Conservation (phyloP, 495 filamentous ascomycete genomes). For the Chaetomium cochliodes region DNA sequence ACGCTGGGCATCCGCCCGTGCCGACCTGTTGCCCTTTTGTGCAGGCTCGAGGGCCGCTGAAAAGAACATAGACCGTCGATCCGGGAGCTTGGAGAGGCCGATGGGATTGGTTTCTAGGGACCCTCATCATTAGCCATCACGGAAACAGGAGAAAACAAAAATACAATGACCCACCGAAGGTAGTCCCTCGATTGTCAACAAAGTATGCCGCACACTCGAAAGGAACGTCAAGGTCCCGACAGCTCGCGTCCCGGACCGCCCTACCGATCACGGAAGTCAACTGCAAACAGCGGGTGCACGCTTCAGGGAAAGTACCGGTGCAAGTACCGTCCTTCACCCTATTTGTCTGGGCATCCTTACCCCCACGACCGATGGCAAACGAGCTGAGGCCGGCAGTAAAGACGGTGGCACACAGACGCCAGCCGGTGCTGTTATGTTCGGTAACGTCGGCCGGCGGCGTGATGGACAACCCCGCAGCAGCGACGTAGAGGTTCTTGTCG, state of each 20-base stretch:
- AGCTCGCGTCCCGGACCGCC: constrained; percentile 9
- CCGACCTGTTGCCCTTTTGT: constrained; percentile 12
- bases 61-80: constrained; percentile 18
- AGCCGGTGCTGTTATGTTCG: constrained; percentile 7
- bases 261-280: constrained; percentile 14
- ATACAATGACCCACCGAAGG: constrained; percentile 21
- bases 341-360: too few relatives aligned
- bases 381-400: constrained; percentile 21
- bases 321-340: constrained; percentile 15
- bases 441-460: constrained; percentile 10
- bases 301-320: constrained; percentile 6
- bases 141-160: too few relatives aligned
- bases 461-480: constrained; percentile 19
- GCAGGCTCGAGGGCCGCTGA: constrained; percentile 15
- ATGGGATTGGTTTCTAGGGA: not conserved
- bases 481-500: constrained; percentile 12
- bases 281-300: constrained; percentile 26
- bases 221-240: constrained; percentile 21
- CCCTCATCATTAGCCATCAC: not conserved
- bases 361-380: not conserved
- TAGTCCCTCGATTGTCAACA: not conserved
- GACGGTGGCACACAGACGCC: constrained; percentile 27
- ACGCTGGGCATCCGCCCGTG: constrained; percentile 14
- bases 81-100: not conserved
- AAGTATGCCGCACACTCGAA: constrained; percentile 16